phyloP scores from a whole-genome alignment of 208 protist species.

The Leishmania guyanensis region DNA sequence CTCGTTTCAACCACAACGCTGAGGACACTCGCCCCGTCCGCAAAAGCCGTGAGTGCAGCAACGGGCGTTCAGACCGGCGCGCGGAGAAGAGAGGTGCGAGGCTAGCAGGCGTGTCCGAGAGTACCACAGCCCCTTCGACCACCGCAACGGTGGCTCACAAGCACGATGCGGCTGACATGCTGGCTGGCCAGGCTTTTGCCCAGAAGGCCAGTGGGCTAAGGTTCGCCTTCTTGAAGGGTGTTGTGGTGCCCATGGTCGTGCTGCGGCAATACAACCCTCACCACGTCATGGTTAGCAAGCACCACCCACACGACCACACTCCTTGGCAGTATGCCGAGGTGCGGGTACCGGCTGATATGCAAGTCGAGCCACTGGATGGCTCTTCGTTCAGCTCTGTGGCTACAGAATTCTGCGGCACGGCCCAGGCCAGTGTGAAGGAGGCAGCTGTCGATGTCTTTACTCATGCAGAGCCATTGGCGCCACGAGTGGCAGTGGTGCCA shows the following conservation, averaged over 20 bases:
- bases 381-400: no score
- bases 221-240: slow-evolving; percentile 44
- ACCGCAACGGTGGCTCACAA: background rate
- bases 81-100: no score
- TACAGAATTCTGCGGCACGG: background rate
- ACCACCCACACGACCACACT: background rate
- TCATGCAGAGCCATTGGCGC: background rate
- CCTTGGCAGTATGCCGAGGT: slow-evolving; percentile 18
- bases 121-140: background rate
- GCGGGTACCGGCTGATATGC: slow-evolving; percentile 18
- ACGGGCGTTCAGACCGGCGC: no score
- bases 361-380: slow-evolving; percentile 13
- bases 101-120: background rate
- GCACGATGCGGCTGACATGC: background rate
- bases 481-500: background rate
- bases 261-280: slow-evolving; percentile 35
- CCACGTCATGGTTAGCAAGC: background rate
- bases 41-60: no score
- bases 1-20: no score
- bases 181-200: background rate
- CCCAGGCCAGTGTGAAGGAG: background rate
- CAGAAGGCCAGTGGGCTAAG: background rate
- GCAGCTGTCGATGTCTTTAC: background rate
- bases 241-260: slow-evolving; percentile 35
- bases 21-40: no score